Conservation (phyloP, 345 rosid genomes). For the Draba incana region DNA sequence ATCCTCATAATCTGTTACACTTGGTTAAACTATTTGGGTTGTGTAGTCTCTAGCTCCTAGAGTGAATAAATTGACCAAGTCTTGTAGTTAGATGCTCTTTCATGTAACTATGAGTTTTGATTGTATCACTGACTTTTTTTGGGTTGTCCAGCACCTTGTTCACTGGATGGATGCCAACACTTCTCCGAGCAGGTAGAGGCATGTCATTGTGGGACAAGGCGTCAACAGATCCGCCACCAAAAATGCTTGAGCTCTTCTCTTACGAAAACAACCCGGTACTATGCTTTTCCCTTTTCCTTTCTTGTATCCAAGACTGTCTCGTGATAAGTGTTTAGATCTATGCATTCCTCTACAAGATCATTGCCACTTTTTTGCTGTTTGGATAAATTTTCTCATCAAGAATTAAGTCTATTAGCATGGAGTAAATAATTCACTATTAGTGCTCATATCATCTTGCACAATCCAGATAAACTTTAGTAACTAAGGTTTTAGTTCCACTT, state of each 20-base stretch:
- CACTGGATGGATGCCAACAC: slow-evolving; percentile 90
- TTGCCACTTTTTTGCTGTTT: neutral
- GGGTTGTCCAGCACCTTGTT: slow-evolving; percentile 61
- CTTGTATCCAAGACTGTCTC: slow-evolving; percentile 22
- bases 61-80: too few species aligned
- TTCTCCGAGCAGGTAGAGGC: slow-evolving; percentile 86
- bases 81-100: neutral
- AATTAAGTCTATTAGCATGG: neutral
- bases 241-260: slow-evolving; percentile 75
- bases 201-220: slow-evolving; percentile 81
- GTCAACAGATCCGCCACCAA: slow-evolving; percentile 49
- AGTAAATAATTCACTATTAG: neutral
- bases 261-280: slow-evolving; percentile 73
- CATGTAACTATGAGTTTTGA: neutral
- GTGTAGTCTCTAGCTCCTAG: neutral
- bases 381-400: neutral
- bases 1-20: slow-evolving; percentile 11
- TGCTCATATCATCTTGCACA: neutral
- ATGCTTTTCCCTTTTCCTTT: slow-evolving; percentile 5
- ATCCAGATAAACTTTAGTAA: neutral
- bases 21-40: slow-evolving; percentile 1
- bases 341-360: neutral
- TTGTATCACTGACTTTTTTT: slow-evolving; percentile 22
- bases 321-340: slow-evolving; percentile 14
- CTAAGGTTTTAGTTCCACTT: neutral